Base-by-base conservation (phyloP, 1,139 yeast species). In the Diutina rugosa region DNA sequence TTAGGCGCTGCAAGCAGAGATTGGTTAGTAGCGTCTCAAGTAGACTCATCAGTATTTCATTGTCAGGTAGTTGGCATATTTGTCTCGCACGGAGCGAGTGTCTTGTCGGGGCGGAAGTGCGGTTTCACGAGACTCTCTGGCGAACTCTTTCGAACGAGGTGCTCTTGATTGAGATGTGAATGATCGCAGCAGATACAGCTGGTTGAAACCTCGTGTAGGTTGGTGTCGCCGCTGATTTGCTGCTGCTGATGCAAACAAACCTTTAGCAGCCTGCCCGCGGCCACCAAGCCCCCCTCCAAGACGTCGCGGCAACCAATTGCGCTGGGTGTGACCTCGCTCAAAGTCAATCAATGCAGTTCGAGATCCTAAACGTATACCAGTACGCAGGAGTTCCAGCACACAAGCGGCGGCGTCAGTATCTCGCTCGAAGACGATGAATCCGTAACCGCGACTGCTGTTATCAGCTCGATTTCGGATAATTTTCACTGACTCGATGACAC, bases 381-480 rank as follows among this genome's bases (percentile, higher is more conserved):
- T 67, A 0, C 89, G 82, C 38, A 85, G 80, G 45, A 81, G 77
- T 47, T 77, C 83, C 44, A 76, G 72, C n/a, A 79, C 76, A 14
- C 95, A 90, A 60, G 58, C 67, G 58, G 74, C 77, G 60, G 87
- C 86, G 63, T 80, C 87, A 18, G 68, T 64, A 57, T 79, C 86
- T 54, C 76, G 73, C 63, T 80, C 85, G 68, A 81, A 91, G 4
- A 86, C 85, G 1, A 91, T 73, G 67, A 93, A 93, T 1, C 88
- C 98, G 66, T 93, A 93, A 0, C 98, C 98, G 58, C 82, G 73
- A 0, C 95, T 80, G 60, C 80, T 78, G 38, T 80, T 79, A 0
- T 73, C 64, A 1, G 64, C 65, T 4, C 57, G 72, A 63, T 87
- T 87, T 60, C 89, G 71, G 0, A 90, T 87, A 2, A 90, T 77